Conservation (phyloP, 116 monocot genomes). For the Phalaenopsis hybrid region DNA sequence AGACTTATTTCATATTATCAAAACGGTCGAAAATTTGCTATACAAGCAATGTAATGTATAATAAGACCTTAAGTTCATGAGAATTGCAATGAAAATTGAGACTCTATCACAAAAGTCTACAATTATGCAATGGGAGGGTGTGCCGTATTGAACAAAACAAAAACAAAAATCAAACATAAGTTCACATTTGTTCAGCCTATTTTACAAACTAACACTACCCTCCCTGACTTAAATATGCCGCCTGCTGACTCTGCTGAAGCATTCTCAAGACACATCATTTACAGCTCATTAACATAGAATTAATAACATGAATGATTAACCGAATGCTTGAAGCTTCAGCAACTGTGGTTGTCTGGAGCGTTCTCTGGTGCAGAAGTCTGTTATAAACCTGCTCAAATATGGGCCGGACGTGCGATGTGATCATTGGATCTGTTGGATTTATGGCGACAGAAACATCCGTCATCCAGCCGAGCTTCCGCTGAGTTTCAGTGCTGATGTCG, state of each 20-base stretch:
- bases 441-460: slow-evolving; percentile 65
- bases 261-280: slow-evolving; percentile 32
- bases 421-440: slow-evolving; percentile 60
- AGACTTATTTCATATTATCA: too few relatives aligned
- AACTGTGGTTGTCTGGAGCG: slow-evolving; percentile 41
- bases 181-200: neutral
- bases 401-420: slow-evolving; percentile 54
- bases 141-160: neutral
- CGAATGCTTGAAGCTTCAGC: slow-evolving; percentile 52
- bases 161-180: neutral
- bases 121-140: too few relatives aligned
- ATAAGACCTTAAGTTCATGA: neutral
- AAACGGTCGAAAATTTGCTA: neutral
- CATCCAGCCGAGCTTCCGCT: slow-evolving; percentile 75
- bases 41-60: slow-evolving; percentile 1
- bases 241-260: neutral
- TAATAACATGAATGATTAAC: slow-evolving; percentile 69
- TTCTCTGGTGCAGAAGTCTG: slow-evolving; percentile 51
- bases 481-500: slow-evolving; percentile 58
- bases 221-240: neutral
- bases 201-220: neutral
- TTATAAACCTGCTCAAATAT: slow-evolving; percentile 83
- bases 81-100: neutral
- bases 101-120: neutral
- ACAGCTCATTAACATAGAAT: slow-evolving; percentile 65